Percentiles rank a stretch among this genome's conserved stretches.
phyloP scores from a whole-genome alignment of 192 early-diverging fungal species.

The Backusella parvicylindrica region DNA sequence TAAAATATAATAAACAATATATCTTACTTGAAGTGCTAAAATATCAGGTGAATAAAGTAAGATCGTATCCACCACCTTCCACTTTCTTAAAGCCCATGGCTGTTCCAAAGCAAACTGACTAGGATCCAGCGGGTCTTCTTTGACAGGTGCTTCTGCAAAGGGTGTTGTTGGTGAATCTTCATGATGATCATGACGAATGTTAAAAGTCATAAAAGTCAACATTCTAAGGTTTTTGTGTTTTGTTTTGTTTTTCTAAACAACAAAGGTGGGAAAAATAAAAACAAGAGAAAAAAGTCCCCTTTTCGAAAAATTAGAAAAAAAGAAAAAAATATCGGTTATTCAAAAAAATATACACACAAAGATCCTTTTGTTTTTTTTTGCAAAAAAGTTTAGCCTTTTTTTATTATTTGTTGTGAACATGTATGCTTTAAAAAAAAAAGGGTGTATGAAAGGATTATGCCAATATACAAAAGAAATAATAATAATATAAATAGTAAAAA shows the following conservation, averaged over 20 bases:
- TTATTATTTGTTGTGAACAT: not conserved
- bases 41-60: slow-evolving; percentile 32
- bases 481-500: not conserved
- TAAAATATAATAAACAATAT: not conserved
- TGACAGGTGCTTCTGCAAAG: slow-evolving; percentile 13
- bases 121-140: not conserved
- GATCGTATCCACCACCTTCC: slow-evolving; percentile 33
- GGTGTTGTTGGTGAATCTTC: not conserved
- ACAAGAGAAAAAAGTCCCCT: not conserved
- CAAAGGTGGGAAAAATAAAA: not conserved
- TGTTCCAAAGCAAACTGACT: slow-evolving; percentile 6
- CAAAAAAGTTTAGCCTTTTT: not conserved
- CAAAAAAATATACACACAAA: not conserved
- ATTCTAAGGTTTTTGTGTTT: no score
- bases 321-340: not conserved
- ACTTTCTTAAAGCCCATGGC: slow-evolving; percentile 35
- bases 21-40: slow-evolving; percentile 34
- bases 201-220: slow-evolving; percentile 28
- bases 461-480: not conserved
- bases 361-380: not conserved
- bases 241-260: not conserved
- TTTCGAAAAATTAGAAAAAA: not conserved
- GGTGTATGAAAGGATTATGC: not conserved
- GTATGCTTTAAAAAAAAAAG: slow-evolving; percentile 2
- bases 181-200: slow-evolving; percentile 27